Base-by-base conservation (phyloP, 192 early-diverging fungal genomes). In the Obelidium mucronatum region DNA sequence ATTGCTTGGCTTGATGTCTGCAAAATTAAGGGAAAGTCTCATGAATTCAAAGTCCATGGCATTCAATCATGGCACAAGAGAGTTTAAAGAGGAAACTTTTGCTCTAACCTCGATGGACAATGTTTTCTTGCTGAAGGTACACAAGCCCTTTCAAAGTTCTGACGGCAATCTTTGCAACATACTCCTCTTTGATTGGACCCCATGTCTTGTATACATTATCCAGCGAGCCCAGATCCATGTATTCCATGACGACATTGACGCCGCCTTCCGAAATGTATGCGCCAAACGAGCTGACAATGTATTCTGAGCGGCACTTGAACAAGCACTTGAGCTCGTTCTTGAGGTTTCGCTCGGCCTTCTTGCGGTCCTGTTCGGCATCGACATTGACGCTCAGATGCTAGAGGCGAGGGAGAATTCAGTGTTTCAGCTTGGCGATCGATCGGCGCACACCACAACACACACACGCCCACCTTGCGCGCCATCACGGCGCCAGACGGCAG, bases 1-100 rank as follows among this genome's bases (percentile, higher is more conserved):
- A 80, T 99, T 99, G 40, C 94, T 96, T 8, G 98, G 98, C 82
- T 99, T 99, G 78, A 99, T 90, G 76, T 99, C 98, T 96, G 28
- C 17, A 22, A n/a, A n/a, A n/a, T n/a, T n/a, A n/a, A n/a, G 53
- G 40, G 55, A 51, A 33, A 37, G 6, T 51, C 0, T 19, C 53
- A 5, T 3, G 33, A 15, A n/a, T 15, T 26, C 60, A 61, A 24
- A 19, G 44, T 0, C 0, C 44, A 48, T 6, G 19, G n/a, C 11
- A 48, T 48, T 48, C 44, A 48, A 48, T 19, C 8, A 48, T 48
- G n/a, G n/a, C n/a, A n/a, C n/a, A n/a, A n/a, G n/a, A n/a, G n/a
- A n/a, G n/a, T n/a, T n/a, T n/a, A n/a, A n/a, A 26, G 1, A 33
- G n/a, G n/a, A n/a, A n/a, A n/a, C 3, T 44, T 44, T 39, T 62